Conservation (phyloP, 2,329 filamentous ascomycete species). For the Xylaria sp. region DNA sequence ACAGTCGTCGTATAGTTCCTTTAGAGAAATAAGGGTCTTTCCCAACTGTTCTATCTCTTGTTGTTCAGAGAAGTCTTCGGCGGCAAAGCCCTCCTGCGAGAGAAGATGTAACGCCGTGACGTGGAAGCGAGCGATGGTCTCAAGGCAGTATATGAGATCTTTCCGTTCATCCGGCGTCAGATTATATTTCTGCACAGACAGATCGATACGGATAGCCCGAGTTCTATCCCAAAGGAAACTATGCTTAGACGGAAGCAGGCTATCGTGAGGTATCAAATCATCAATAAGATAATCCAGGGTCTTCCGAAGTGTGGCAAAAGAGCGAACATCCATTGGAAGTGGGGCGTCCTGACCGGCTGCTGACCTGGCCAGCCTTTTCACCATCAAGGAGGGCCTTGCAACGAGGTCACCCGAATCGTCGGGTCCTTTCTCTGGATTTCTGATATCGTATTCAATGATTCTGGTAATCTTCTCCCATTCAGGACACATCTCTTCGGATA, state of each 20-base stretch:
- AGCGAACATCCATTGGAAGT: conserved; percentile 74
- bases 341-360: conserved; percentile 75
- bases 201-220: conserved; percentile 74
- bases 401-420: conserved; percentile 55
- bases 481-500: conserved; percentile 76
- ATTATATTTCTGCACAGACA: conserved; percentile 71
- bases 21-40: conserved; percentile 72
- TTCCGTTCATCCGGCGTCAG: conserved; percentile 67
- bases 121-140: conserved; percentile 75
- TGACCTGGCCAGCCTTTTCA: conserved; percentile 75
- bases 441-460: conserved; percentile 70
- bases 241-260: conserved; percentile 66
- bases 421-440: conserved; percentile 64
- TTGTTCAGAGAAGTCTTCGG: conserved; percentile 72
- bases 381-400: conserved; percentile 66
- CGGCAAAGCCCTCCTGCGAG: conserved; percentile 64
- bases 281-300: conserved; percentile 74
- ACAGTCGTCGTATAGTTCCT: conserved; percentile 74
- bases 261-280: conserved; percentile 65
- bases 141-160: conserved; percentile 71
- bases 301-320: conserved; percentile 66
- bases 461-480: conserved; percentile 73
- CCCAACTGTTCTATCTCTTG: conserved; percentile 76
- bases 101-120: conserved; percentile 73
- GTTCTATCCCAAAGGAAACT: conserved; percentile 77